Conservation (phyloP, 225 moss, liverwort and hornwort species). For the Neckera pumila region DNA sequence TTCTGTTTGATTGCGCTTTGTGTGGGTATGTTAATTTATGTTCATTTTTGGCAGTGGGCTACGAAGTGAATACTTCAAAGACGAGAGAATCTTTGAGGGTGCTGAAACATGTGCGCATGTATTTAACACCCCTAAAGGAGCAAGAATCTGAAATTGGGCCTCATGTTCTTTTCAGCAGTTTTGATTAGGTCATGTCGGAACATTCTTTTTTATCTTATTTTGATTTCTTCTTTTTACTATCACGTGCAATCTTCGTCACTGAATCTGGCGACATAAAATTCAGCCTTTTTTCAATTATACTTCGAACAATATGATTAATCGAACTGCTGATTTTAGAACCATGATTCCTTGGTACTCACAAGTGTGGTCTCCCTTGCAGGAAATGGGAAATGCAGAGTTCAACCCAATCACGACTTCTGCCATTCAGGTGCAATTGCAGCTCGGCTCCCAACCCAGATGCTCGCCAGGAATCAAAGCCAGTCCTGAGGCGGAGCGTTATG, state of each 20-base stretch:
- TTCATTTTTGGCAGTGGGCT: not conserved
- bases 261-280: not conserved
- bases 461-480: not conserved
- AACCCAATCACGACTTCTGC: not conserved
- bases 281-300: not conserved
- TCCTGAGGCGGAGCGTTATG: slow-evolving; percentile 19
- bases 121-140: not conserved
- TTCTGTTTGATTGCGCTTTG: not conserved
- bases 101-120: not conserved
- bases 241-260: not conserved
- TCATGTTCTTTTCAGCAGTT: not conserved
- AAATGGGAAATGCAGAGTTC: not conserved
- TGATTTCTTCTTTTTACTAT: not conserved
- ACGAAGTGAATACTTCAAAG: not conserved
- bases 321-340: not conserved
- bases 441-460: not conserved
- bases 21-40: not conserved
- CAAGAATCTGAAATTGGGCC: not conserved
- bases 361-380: not conserved
- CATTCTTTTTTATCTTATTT: not conserved
- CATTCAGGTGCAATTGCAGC: not conserved
- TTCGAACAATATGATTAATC: not conserved
- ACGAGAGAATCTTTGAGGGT: not conserved
- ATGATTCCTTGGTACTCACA: not conserved
- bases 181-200: not conserved